A percentile compares a stretch with the other conserved stretches of the same genome.
Evolutionary conservation across 2,329 filamentous ascomycete genomes (phyloP).

Genomic region (Cadophora sp.): DNA sequence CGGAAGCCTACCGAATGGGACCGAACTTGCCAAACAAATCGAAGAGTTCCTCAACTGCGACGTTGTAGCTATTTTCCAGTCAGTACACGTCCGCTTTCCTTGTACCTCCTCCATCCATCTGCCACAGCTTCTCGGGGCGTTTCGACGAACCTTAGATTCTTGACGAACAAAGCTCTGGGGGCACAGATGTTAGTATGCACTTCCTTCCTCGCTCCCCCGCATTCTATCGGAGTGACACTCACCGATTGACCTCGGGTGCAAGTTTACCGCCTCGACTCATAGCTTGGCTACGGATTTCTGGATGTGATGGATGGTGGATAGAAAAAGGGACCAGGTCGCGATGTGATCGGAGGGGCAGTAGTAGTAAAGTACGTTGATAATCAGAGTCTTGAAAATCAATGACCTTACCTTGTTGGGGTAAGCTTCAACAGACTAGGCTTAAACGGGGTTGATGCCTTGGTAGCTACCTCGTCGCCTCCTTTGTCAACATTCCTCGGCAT

Average conservation of each 20-base stretch:
- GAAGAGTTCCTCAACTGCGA: slow-evolving; percentile 96
- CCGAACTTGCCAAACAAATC: slow-evolving; percentile 99
- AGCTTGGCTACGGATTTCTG: slow-evolving; percentile 60
- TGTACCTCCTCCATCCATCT: slow-evolving; percentile 40
- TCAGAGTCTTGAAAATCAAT: slow-evolving; percentile 24
- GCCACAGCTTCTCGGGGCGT: slow-evolving; percentile 29
- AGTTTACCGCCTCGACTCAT: slow-evolving; percentile 98
- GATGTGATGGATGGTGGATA: slow-evolving; percentile 28
- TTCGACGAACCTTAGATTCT: slow-evolving; percentile 88
- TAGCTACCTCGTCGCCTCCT: neutral
- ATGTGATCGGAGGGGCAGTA: slow-evolving; percentile 20
- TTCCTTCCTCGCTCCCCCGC: slow-evolving; percentile 11
- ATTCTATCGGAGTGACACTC: slow-evolving; percentile 47
- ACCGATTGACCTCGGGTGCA: slow-evolving; percentile 99
- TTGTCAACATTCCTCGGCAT: slow-evolving; percentile 6
- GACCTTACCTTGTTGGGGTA: slow-evolving; percentile 19
- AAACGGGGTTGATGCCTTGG: neutral
- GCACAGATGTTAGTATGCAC: slow-evolving; percentile 37
- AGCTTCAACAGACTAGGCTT: neutral
- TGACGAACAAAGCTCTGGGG: slow-evolving; percentile 96
- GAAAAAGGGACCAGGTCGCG: slow-evolving; percentile 16
- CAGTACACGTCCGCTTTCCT: slow-evolving; percentile 57
- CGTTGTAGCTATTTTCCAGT: slow-evolving; percentile 80
- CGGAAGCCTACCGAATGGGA: slow-evolving; percentile 80
- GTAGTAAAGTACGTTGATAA: slow-evolving; percentile 22